These are phyloP conservation scores for Malassezia pachydermatis DNA, from an alignment of 1,284 basidiomycete genomes.

Conservation along the genomic window DNA sequence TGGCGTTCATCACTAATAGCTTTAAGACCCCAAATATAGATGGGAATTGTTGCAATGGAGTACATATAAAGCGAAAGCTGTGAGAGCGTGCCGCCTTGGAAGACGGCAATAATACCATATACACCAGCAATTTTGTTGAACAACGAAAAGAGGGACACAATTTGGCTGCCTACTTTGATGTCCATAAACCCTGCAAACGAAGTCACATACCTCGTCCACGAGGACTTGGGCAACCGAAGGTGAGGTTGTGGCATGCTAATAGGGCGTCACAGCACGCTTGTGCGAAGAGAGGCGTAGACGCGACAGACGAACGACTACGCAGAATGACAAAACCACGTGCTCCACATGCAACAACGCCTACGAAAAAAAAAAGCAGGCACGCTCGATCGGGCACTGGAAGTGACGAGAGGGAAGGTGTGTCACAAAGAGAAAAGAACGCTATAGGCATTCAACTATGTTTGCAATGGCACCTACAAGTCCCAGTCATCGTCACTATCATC, in stretches of 20 bases:
- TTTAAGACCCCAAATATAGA: constrained; percentile 75
- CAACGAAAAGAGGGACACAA: constrained; percentile 51
- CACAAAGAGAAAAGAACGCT: not conserved
- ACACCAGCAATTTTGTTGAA: constrained; percentile 97
- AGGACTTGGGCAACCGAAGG: constrained; percentile 30
- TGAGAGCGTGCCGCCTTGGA: constrained; percentile 75
- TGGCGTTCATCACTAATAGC: constrained; percentile 58
- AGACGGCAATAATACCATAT: constrained; percentile 83
- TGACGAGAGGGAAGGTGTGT: too few relatives aligned
- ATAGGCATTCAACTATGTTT: constrained; percentile 5
- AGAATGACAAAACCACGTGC: too few relatives aligned
- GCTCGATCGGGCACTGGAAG: too few relatives aligned
- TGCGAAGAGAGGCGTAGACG: not conserved
- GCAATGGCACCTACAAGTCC: too few relatives aligned
- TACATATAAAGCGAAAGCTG: constrained; percentile 77
- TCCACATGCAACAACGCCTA: too few relatives aligned
- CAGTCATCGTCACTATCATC: constrained; percentile 18
- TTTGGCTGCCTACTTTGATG: constrained; percentile 43
- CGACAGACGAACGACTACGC: too few relatives aligned
- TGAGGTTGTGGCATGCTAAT: constrained; percentile 38
- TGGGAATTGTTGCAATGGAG: constrained; percentile 69
- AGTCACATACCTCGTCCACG: constrained; percentile 31
- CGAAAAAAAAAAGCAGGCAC: too few relatives aligned
- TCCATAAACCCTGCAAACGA: constrained; percentile 45
- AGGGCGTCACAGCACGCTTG: not conserved